Base-by-base conservation (phyloP, 805 yeast genomes). In the Hanseniaspora clermontiae region DNA sequence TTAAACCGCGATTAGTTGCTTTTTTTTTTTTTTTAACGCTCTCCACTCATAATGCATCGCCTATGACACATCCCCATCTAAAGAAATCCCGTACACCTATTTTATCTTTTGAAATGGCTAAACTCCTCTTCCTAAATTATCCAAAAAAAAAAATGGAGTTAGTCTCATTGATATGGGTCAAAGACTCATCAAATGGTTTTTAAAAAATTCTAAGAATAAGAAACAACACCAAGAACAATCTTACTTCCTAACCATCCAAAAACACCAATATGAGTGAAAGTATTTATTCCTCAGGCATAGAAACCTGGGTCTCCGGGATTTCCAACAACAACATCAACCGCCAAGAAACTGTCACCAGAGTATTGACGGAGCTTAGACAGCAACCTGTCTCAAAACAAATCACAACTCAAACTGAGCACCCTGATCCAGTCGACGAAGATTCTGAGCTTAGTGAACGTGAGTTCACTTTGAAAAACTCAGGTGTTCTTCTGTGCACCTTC, bases 401-500 rank as follows among this genome's bases (percentile, higher is more conserved):
- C 10, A 45, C 57, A 3, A 46, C 49, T 3, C 36, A 46, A 19
- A 31, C 36, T 5, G 49, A 46, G 24, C 45, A 42, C 5, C 45
- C 45, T 24, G 45, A 42, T n/a, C 45, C 45, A 24, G 24, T 42
- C 24, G 45, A 42, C 20, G 45, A 42, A 11, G 45, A 42, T 20
- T 12, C 10, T 8, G 45, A 42, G 12, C 11, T 24, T 1, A 24
- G 10, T 8, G n/a, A 38, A n/a, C 27, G 8, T 10, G 57, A 53
- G 39, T 53, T 53, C 19, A 53, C 57, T 5, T 14, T 53, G 7
- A 46, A 46, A 29, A 53, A 53, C 36, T 38, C 37, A 2, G 32
- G 27, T 12, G 43, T 53, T 20, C 34, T 53, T 11, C 10, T 46
- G 14, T 46, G 39, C 19, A 31, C 51, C 3, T 69, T 74, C 32